Evolutionary conservation across 371 early-diverging fungal species (phyloP).

Genomic region (Mortierella sp.): DNA sequence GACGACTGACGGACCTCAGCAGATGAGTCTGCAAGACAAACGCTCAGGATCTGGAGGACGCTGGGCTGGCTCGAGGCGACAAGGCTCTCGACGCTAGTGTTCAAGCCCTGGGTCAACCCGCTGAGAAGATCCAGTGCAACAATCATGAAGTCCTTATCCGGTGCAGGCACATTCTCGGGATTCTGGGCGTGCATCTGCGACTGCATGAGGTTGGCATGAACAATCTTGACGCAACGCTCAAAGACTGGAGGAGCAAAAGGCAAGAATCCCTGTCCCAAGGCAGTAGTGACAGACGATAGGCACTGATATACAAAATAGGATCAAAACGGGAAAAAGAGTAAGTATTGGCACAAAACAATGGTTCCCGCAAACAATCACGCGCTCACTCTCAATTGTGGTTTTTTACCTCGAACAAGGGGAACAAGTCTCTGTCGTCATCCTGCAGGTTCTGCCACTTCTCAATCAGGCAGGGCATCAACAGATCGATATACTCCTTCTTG

Average conservation of each 20-base stretch:
- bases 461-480: conserved; percentile 88
- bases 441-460: conserved; percentile 81
- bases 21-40: conserved; percentile 82
- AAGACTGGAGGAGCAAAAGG: conserved; percentile 89
- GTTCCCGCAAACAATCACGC: no score
- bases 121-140: conserved; percentile 94
- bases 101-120: conserved; percentile 92
- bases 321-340: background rate
- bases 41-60: conserved; percentile 78
- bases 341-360: background rate
- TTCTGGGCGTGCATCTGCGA: conserved; percentile 70
- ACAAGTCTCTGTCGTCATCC: conserved; percentile 87
- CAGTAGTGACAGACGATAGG: conserved; percentile 87
- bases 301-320: conserved; percentile 62
- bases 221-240: conserved; percentile 85
- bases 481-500: conserved; percentile 76
- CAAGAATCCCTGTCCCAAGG: conserved; percentile 86
- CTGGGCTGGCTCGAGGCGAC: conserved; percentile 78
- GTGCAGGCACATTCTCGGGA: conserved; percentile 71
- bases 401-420: conserved; percentile 91
- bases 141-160: conserved; percentile 94
- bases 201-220: conserved; percentile 78
- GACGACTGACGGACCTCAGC: conserved; percentile 92
- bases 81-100: conserved; percentile 76
- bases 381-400: background rate